A percentile compares a stretch with the other conserved stretches of the same genome.
These are phyloP conservation scores for Saccharomyces hybrid DNA, from an alignment of 1,139 yeast species.

Conservation along the genomic window DNA sequence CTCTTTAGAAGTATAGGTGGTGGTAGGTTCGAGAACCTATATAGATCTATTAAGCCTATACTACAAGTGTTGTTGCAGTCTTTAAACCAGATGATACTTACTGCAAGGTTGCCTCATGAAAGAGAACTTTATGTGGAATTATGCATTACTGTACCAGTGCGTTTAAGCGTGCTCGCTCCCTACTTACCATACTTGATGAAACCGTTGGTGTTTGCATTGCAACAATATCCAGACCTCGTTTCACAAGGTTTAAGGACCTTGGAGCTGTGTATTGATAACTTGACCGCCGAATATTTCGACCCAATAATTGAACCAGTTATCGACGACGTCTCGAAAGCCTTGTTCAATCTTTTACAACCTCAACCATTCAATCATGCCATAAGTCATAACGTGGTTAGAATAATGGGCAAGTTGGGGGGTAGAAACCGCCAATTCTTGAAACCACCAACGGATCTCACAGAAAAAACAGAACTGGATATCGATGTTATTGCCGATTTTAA, in stretches of 20 bases:
- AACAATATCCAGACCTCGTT: slow-evolving; percentile 85
- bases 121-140: slow-evolving; percentile 90
- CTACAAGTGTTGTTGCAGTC: slow-evolving; percentile 81
- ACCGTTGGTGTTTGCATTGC: slow-evolving; percentile 84
- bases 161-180: slow-evolving; percentile 88
- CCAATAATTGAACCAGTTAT: slow-evolving; percentile 95
- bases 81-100: slow-evolving; percentile 70
- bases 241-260: slow-evolving; percentile 90
- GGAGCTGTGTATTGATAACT: slow-evolving; percentile 92
- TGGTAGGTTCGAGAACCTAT: slow-evolving; percentile 85
- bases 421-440: slow-evolving; percentile 79
- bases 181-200: slow-evolving; percentile 81
- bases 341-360: slow-evolving; percentile 88
- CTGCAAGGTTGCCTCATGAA: slow-evolving; percentile 83
- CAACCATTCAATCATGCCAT: slow-evolving; percentile 86
- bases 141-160: slow-evolving; percentile 91
- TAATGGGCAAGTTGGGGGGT: slow-evolving; percentile 93
- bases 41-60: slow-evolving; percentile 87
- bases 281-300: slow-evolving; percentile 93
- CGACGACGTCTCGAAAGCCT: slow-evolving; percentile 85
- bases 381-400: slow-evolving; percentile 88
- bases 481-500: slow-evolving; percentile 63
- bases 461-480: slow-evolving; percentile 54
- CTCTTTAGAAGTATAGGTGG: slow-evolving; percentile 93
- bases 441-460: slow-evolving; percentile 58